A percentile compares a stretch with the other conserved stretches of the same genome.
phyloP scores from a whole-genome alignment of 192 early-diverging fungal genomes.

The Rhizoclosmatium sp. region DNA sequence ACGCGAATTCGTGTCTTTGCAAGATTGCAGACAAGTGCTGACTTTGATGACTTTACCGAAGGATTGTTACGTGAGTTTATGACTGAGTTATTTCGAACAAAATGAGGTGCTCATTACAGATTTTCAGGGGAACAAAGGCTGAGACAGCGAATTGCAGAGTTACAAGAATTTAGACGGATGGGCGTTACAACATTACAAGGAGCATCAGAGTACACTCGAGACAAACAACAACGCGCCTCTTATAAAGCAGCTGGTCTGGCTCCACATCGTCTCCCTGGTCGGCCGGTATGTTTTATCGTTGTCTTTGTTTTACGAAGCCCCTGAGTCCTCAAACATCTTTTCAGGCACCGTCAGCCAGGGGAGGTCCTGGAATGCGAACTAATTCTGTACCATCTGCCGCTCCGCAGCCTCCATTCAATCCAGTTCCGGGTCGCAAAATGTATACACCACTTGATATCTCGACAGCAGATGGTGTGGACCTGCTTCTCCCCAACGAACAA shows the following conservation, averaged over 20 bases:
- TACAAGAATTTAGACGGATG: conserved; percentile 90
- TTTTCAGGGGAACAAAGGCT: conserved; percentile 75
- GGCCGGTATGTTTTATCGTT: not conserved
- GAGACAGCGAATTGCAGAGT: conserved; percentile 78
- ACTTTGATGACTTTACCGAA: conserved; percentile 80
- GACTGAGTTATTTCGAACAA: not conserved
- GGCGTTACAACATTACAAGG: conserved; percentile 82
- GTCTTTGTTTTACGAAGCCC: not conserved
- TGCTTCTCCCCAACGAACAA: conserved; percentile 82
- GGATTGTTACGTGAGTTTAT: conserved; percentile 67
- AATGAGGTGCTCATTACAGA: not conserved
- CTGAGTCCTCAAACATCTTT: not conserved
- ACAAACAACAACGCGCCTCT: conserved; percentile 46
- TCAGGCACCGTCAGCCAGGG: not conserved
- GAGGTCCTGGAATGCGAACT: not conserved
- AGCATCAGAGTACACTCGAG: conserved; percentile 73
- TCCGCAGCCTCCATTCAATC: not conserved
- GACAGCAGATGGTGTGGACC: conserved; percentile 84
- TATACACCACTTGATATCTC: conserved; percentile 74
- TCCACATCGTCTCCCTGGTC: not conserved
- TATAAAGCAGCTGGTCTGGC: conserved; percentile 33
- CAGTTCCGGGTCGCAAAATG: not conserved
- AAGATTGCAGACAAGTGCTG: conserved; percentile 80
- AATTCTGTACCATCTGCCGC: not conserved
- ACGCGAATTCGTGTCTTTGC: conserved; percentile 86